Base-by-base conservation (phyloP, 2,329 filamentous ascomycete species). In the Orbilia oligospora region DNA sequence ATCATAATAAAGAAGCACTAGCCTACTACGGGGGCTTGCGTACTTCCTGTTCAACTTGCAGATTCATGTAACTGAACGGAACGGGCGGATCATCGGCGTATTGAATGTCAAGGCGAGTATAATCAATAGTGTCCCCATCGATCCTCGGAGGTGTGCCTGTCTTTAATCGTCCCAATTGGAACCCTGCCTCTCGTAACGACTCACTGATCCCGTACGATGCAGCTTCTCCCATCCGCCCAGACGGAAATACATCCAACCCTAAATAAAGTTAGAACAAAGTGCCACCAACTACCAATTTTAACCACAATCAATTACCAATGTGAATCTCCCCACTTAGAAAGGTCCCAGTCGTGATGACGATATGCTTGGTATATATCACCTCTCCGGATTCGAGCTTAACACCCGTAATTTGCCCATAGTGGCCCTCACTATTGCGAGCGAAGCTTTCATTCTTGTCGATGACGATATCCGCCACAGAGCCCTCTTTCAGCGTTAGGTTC, bases 241-340 rank as follows among this genome's bases (percentile, higher is more conserved):
- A 92, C 0, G 96, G 94, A 83, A 90, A 97, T 2, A 88, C 89
- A 67, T 97, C 89, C 6, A 98, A 86, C 0, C 94, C 96, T 78
- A 51, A 33, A 12, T 44, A 20, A 10, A 51, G 48, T 78, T 53
- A 78, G 63, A 51, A 30, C 10, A 24, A 5, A 49, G 22, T 24
- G 4, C 0, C n/a, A 67, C 33, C 3, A 12, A 24, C 41, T 8
- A 9, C 9, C 9, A 48, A 20, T 5, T 8, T 41, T 14, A 48
- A 36, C 10, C 44, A 22, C 8, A 36, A 9, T 16, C 22, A 38
- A 49, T 38, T 79, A 75, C 76, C 76, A 79, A 99, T 97, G 82
- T 99, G 96, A 80, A 99, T 99, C 84, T 99, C 96, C 18, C 94
- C 96, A 10, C 95, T 92, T 4, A 99, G 85, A 83, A 99, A 99